Evolutionary conservation across 768 basidiomycete genomes (phyloP).

Genomic region (Pisolithus marmoratus): DNA sequence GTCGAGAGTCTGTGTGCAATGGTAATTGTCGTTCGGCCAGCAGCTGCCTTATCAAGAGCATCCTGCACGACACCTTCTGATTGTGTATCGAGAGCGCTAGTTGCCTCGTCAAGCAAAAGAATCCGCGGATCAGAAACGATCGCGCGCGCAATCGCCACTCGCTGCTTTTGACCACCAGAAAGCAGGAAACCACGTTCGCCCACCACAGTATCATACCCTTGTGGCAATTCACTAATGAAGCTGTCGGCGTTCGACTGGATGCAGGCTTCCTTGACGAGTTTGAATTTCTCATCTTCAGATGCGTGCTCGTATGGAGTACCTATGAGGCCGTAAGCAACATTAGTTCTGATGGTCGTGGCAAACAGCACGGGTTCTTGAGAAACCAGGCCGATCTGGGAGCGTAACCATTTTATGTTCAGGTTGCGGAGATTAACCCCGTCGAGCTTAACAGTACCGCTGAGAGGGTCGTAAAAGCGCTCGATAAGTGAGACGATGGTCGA

Average conservation of each 20-base stretch:
- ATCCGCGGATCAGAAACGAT: constrained; percentile 86
- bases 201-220: constrained; percentile 83
- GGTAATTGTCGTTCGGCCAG: constrained; percentile 73
- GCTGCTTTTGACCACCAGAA: constrained; percentile 83
- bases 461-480: constrained; percentile 87
- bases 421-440: constrained; percentile 71
- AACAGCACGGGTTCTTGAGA: constrained; percentile 87
- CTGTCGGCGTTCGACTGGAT: constrained; percentile 86
- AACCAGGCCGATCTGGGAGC: constrained; percentile 82
- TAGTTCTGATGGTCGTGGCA: constrained; percentile 75
- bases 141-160: constrained; percentile 84
- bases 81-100: constrained; percentile 81
- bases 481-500: constrained; percentile 74
- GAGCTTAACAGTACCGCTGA: constrained; percentile 57
- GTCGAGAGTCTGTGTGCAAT: constrained; percentile 79
- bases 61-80: constrained; percentile 87
- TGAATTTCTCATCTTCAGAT: constrained; percentile 68
- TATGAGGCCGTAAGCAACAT: constrained; percentile 83
- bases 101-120: constrained; percentile 82
- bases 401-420: constrained; percentile 80
- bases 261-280: constrained; percentile 77
- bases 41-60: constrained; percentile 80
- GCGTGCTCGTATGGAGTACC: constrained; percentile 62
- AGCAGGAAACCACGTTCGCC: constrained; percentile 85
- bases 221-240: constrained; percentile 74